Conservation (phyloP, 257 asterid genomes). For the Gentiana straminea region DNA sequence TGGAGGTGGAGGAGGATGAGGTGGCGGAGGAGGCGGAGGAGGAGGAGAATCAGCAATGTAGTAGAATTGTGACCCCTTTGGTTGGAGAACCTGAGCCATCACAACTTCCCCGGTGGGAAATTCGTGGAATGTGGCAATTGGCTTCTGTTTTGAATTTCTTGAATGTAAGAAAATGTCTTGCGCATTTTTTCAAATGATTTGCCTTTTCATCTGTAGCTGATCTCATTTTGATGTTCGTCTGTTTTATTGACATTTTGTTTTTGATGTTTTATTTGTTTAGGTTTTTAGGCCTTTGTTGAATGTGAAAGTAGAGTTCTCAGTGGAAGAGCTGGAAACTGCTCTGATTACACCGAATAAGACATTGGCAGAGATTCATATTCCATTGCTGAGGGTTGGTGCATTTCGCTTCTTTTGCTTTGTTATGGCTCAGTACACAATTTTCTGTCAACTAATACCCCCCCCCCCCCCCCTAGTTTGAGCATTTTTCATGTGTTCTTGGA, state of each 20-base stretch:
- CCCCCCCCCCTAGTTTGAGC: no score
- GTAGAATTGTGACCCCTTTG: conserved; percentile 52
- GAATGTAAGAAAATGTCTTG: conserved; percentile 48
- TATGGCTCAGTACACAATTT: no score
- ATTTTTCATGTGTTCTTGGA: no score
- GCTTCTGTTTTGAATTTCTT: conserved; percentile 90
- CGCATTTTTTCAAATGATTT: conserved; percentile 8
- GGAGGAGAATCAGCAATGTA: conserved; percentile 29
- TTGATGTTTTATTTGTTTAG: conserved; percentile 34
- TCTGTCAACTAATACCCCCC: no score
- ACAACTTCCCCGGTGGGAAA: conserved; percentile 75
- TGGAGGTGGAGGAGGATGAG: conserved; percentile 40
- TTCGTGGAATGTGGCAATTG: conserved; percentile 95
- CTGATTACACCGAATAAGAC: conserved; percentile 70
- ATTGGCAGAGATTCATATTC: conserved; percentile 88
- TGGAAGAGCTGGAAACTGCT: conserved; percentile 96
- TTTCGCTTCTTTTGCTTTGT: conserved; percentile 6
- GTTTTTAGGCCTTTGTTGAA: conserved; percentile 87
- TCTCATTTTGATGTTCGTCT: neutral
- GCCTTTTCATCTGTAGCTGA: conserved; percentile 15
- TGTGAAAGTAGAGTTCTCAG: conserved; percentile 78
- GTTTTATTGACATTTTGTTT: neutral
- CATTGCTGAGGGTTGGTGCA: conserved; percentile 59
- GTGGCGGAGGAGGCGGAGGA: conserved; percentile 33
- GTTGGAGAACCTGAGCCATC: conserved; percentile 80